These are phyloP conservation scores for Hansenula sp. DNA, from an alignment of 1,139 yeast species.

Conservation along the genomic window DNA sequence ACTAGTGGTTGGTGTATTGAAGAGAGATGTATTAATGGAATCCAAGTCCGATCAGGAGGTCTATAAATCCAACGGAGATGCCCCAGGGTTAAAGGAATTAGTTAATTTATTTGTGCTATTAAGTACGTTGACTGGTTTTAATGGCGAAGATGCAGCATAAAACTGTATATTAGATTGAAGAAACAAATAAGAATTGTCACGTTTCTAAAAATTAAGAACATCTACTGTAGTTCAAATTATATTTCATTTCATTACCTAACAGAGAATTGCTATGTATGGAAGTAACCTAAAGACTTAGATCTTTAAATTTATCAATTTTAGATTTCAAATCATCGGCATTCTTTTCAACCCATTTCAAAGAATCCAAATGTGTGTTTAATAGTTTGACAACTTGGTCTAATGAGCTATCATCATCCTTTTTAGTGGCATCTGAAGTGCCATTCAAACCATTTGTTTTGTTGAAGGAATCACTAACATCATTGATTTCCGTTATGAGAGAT, in stretches of 20 bases:
- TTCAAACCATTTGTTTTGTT: conserved; percentile 45
- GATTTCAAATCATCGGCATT: conserved; percentile 66
- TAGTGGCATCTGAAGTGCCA: conserved; percentile 23
- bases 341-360: conserved; percentile 81
- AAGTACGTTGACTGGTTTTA: conserved; percentile 47
- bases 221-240: no score
- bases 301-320: conserved; percentile 40
- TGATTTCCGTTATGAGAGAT: conserved; percentile 79
- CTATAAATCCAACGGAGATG: conserved; percentile 20
- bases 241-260: no score
- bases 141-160: conserved; percentile 18
- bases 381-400: conserved; percentile 68
- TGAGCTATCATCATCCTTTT: conserved; percentile 36
- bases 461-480: conserved; percentile 79
- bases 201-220: no score
- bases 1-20: conserved; percentile 63
- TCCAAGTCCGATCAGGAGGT: conserved; percentile 20
- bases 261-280: no score
- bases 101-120: conserved; percentile 55
- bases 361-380: conserved; percentile 84
- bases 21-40: conserved; percentile 50
- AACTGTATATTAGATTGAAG: neutral
- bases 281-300: conserved; percentile 15
- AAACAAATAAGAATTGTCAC: no score
- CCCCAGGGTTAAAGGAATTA: conserved; percentile 41